Evolutionary conservation across 805 yeast genomes (phyloP).

Genomic region (Dipodascopsis tothii): DNA sequence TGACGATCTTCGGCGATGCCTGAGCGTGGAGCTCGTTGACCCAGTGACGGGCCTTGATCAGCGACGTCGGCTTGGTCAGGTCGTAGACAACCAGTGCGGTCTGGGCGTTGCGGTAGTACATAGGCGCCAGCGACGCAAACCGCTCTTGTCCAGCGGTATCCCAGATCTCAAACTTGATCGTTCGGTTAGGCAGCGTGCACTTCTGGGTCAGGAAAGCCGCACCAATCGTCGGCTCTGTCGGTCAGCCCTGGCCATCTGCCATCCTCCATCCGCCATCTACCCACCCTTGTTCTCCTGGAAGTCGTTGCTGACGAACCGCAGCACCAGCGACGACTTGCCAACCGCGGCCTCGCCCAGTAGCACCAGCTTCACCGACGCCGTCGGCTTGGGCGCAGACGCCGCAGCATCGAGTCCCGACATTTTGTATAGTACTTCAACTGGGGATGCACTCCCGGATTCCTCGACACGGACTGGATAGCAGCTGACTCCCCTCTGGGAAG

Average conservation of each 20-base stretch:
- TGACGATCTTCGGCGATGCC: conserved; percentile 83
- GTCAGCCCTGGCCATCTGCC: too few species aligned
- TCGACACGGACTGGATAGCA: too few species aligned
- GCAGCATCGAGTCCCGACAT: conserved; percentile 21
- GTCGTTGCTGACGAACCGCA: conserved; percentile 88
- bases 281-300: conserved; percentile 81
- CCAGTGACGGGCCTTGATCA: conserved; percentile 96
- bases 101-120: conserved; percentile 96
- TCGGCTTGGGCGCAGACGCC: conserved; percentile 34
- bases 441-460: too few species aligned
- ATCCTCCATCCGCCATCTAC: too few species aligned
- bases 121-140: conserved; percentile 91
- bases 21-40: conserved; percentile 92
- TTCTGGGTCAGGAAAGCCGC: conserved; percentile 95
- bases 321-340: conserved; percentile 86
- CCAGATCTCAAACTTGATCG: conserved; percentile 90
- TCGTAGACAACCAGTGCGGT: conserved; percentile 95
- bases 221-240: conserved; percentile 96
- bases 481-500: too few species aligned
- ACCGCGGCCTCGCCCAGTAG: conserved; percentile 96
- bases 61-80: conserved; percentile 88
- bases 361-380: conserved; percentile 79
- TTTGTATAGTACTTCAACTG: too few species aligned
- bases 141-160: conserved; percentile 98
- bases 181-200: conserved; percentile 75